Evolutionary conservation across 2,329 filamentous ascomycete species (phyloP), one percentile per base, ranked within the genome.

Genomic region (Talaromyces sp.): DNA sequence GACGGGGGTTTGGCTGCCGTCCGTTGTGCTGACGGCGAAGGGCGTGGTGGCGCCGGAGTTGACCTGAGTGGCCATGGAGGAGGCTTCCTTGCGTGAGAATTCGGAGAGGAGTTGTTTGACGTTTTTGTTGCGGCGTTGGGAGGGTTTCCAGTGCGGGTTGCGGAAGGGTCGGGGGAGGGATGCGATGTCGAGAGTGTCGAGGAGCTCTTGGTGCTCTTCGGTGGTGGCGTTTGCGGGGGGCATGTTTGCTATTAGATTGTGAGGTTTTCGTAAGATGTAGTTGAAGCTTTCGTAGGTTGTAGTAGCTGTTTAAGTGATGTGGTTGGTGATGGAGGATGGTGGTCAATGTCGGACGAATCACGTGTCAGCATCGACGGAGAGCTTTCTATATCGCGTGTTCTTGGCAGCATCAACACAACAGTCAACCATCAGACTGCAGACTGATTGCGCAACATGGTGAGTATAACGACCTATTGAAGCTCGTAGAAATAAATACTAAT

Each of bases 71-170:
- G 90, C 92, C 74, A 93, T 84, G 40, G 91, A 85, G 3, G 93
- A 96, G n/a, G 92, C 92, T 82, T 98, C 94, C 75, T 91, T 92
- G 71, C 92, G 90, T 25, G 91, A 88, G 13, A 91, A 91, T 73
- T 99, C 95, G 67, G 92, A 91, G 67, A 99, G 85, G 68, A 99
- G 95, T 72, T 96, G 92, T 80, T 98, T 98, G 79, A 98, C 89
- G 79, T 97, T 98, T 84, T 99, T 99, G 86, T 99, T 99, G 79
- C 95, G 92, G 61, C 95, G 93, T 78, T 93, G 90, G 70, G 94
- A 92, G 17, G 95, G 92, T 75, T 91, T 93, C 95, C 95, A 99
- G 76, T 88, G 82, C 2, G 90, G 84, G 76, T 93, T 97, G 78
- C 94, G 93, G 84, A 97, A 99, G 73, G 88, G 90, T 81, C 96